Evolutionary conservation across 345 rosid genomes (phyloP).

Genomic region (Populus ilicifolia): DNA sequence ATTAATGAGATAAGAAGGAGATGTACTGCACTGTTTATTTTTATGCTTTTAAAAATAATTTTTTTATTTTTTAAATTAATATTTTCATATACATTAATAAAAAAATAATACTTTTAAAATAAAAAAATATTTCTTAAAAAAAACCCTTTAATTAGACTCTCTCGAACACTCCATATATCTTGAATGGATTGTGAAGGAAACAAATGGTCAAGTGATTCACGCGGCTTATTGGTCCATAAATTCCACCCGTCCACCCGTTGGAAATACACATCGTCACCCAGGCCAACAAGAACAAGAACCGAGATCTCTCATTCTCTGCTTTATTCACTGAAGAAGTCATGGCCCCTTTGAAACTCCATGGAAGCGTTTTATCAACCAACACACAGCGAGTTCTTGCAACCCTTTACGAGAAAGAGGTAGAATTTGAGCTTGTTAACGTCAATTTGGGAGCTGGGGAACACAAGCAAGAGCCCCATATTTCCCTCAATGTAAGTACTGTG

Average conservation of each 20-base stretch:
- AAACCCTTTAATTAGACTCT: too few relatives aligned
- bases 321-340: constrained; percentile 7
- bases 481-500: constrained; percentile 47
- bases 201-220: too few relatives aligned
- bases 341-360: constrained; percentile 49
- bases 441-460: constrained; percentile 55
- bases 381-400: constrained; percentile 43
- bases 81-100: too few relatives aligned
- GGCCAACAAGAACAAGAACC: too few relatives aligned
- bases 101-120: too few relatives aligned
- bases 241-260: neutral
- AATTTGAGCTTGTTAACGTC: constrained; percentile 46
- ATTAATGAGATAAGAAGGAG: too few relatives aligned
- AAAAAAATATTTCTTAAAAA: too few relatives aligned
- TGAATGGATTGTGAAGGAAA: too few relatives aligned
- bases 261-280: neutral
- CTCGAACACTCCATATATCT: too few relatives aligned
- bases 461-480: constrained; percentile 46
- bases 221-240: neutral
- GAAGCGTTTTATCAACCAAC: constrained; percentile 43
- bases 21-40: too few relatives aligned
- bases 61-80: too few relatives aligned
- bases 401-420: constrained; percentile 61
- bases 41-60: too few relatives aligned
- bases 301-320: neutral